Conservation (phyloP, 2,329 filamentous ascomycete genomes). For the Dryadomyces quercivorus region DNA sequence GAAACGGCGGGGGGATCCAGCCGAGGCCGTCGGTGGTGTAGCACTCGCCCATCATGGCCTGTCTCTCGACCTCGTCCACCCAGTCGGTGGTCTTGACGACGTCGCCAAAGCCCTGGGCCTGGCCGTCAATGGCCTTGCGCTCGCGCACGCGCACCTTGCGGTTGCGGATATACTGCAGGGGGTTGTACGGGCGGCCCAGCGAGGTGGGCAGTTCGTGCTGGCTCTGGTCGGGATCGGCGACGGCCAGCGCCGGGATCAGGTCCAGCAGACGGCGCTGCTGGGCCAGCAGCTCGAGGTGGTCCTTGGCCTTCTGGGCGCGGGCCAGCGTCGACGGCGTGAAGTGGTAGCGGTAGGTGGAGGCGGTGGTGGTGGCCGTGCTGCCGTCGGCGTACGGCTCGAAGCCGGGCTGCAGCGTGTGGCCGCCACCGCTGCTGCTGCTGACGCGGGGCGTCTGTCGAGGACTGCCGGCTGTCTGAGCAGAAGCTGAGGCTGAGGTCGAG, state of each 20-base stretch:
- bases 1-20: slow-evolving; percentile 31
- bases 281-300: slow-evolving; percentile 72
- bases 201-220: slow-evolving; percentile 15
- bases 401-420: slow-evolving; percentile 30
- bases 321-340: slow-evolving; percentile 72
- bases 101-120: slow-evolving; percentile 66
- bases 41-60: slow-evolving; percentile 5
- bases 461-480: too few species aligned
- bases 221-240: slow-evolving; percentile 22
- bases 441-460: slow-evolving; percentile 36
- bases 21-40: slow-evolving; percentile 5
- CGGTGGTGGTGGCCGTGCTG: slow-evolving; percentile 7
- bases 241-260: slow-evolving; percentile 60
- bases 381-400: slow-evolving; percentile 22
- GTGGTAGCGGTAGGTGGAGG: slow-evolving; percentile 42
- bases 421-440: slow-evolving; percentile 13
- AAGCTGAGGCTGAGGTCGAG: too few species aligned
- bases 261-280: slow-evolving; percentile 76
- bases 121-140: slow-evolving; percentile 59
- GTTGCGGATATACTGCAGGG: slow-evolving; percentile 85
- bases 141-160: slow-evolving; percentile 73
- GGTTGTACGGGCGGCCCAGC: slow-evolving; percentile 70
- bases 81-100: slow-evolving; percentile 59
- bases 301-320: slow-evolving; percentile 72
- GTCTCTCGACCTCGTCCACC: slow-evolving; percentile 56